Conservation (phyloP, 805 yeast species). For the Maudiozyma barnettii region DNA sequence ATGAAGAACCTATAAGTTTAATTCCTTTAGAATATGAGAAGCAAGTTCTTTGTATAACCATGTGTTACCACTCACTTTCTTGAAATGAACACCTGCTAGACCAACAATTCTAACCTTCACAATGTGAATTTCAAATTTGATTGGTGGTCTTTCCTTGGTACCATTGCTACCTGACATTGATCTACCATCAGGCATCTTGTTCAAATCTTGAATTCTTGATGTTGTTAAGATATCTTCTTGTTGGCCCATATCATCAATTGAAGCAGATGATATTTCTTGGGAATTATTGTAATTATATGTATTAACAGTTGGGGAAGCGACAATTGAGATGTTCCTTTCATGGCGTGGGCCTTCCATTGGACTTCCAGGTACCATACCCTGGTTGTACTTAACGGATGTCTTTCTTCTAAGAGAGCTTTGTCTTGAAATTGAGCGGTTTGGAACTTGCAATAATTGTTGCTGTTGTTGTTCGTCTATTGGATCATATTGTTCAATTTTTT, state of each 20-base stretch:
- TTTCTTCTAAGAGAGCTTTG: conserved; percentile 34
- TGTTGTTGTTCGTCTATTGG: conserved; percentile 1
- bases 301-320: conserved; percentile 22
- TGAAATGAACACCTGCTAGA: conserved; percentile 88
- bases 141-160: conserved; percentile 37
- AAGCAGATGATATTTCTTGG: conserved; percentile 28
- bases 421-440: conserved; percentile 13
- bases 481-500: conserved; percentile 12
- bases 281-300: conserved; percentile 4
- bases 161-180: conserved; percentile 9
- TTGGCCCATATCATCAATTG: conserved; percentile 17
- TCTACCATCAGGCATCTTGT: conserved; percentile 32
- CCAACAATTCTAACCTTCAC: conserved; percentile 89
- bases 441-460: conserved; percentile 3
- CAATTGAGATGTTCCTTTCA: conserved; percentile 20
- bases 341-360: conserved; percentile 38
- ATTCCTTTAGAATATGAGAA: conserved; percentile 65
- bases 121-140: conserved; percentile 83
- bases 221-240: conserved; percentile 33
- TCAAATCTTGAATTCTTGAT: conserved; percentile 54
- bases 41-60: conserved; percentile 93
- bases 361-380: conserved; percentile 43
- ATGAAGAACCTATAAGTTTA: conserved; percentile 40
- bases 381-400: conserved; percentile 22
- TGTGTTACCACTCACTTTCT: conserved; percentile 85